phyloP scores from a whole-genome alignment of 768 basidiomycete species.

The Suillus weaverae region DNA sequence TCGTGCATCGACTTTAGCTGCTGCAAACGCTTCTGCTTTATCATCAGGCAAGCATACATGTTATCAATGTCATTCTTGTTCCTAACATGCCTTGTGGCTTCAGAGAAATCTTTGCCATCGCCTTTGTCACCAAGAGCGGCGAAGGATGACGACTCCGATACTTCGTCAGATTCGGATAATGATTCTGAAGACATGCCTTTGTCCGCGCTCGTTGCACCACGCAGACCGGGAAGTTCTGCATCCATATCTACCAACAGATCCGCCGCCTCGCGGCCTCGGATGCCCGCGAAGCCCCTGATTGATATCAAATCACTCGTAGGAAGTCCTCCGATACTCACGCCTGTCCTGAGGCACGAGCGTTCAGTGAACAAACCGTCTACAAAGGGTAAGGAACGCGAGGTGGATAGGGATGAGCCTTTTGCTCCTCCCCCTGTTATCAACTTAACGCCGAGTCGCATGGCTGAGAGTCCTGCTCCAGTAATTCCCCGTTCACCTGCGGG shows the following conservation, averaged over 20 bases:
- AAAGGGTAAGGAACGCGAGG: slow-evolving; percentile 21
- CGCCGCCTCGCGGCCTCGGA: slow-evolving; percentile 25
- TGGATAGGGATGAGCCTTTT: slow-evolving; percentile 29
- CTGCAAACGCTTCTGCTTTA: slow-evolving; percentile 29
- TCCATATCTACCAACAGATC: slow-evolving; percentile 35
- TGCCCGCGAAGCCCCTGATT: slow-evolving; percentile 45
- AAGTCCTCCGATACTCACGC: slow-evolving; percentile 38
- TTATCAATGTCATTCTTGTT: background rate
- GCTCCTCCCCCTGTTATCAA: slow-evolving; percentile 29
- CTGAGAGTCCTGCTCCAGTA: slow-evolving; percentile 12
- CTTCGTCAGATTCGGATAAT: slow-evolving; percentile 35
- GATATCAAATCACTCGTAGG: slow-evolving; percentile 33
- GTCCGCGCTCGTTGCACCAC: slow-evolving; percentile 58
- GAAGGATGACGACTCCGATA: slow-evolving; percentile 24
- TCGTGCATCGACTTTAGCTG: slow-evolving; percentile 44
- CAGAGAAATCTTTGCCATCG: background rate
- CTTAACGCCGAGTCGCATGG: slow-evolving; percentile 18
- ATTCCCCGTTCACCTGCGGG: background rate
- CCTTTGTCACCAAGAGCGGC: slow-evolving; percentile 10
- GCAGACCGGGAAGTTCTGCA: slow-evolving; percentile 63
- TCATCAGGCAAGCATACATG: slow-evolving; percentile 29
- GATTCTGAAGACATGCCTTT: slow-evolving; percentile 66
- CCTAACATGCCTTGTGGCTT: background rate
- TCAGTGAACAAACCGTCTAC: slow-evolving; percentile 24
- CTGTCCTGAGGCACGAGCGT: slow-evolving; percentile 29